Base-by-base conservation (phyloP, 164 flowering plant genomes). In the Vitis rupestris region DNA sequence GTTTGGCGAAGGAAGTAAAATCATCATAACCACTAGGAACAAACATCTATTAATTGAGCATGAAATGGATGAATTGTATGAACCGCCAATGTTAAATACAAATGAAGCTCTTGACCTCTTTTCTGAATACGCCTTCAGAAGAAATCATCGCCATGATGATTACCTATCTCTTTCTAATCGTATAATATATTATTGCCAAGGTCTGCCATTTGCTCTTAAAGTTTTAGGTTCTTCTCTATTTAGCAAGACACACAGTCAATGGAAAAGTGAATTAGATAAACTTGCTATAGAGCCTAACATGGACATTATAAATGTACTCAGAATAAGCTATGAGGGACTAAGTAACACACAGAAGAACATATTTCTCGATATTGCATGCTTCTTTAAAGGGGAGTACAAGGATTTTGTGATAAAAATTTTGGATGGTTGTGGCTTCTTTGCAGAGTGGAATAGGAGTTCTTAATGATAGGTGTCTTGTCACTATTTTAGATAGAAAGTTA, bases 1-100 rank as follows among this genome's bases (percentile, higher is more conserved):
- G 53, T 55, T 66, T 31, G 69, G 61, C 8, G 2, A 49, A 2
- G 69, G 69, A 16, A 66, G 69, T 66, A 31, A 60, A 52, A 55
- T 66, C 29, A 66, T 66, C 29, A 55, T 66, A 14, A 54, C 69
- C 30, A 54, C 69, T 7, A 54, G 60, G 44, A 29, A 66, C 17
- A 66, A 53, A 53, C 29, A 31, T 16, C 12, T 30, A 27, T 6
- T 66, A 10, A 27, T 66, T n/a, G 23, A 8, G 1, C 15, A n/a
- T 29, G 14, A 61, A 30, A 44, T 61, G 13, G 63, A 61, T 14
- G 10, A 11, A 61, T 30, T 30, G 5, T 61, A 37, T 29, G 8
- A 10, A 4, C 16, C n/a, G 7, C 12, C 31, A 10, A 48, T 10
- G 9, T 13, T 61, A 44, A 16, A 61, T 61, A 13, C 31, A 13